These are phyloP conservation scores for Echinosophora koreensis DNA, from an alignment of 306 rosid species.

Conservation along the genomic window DNA sequence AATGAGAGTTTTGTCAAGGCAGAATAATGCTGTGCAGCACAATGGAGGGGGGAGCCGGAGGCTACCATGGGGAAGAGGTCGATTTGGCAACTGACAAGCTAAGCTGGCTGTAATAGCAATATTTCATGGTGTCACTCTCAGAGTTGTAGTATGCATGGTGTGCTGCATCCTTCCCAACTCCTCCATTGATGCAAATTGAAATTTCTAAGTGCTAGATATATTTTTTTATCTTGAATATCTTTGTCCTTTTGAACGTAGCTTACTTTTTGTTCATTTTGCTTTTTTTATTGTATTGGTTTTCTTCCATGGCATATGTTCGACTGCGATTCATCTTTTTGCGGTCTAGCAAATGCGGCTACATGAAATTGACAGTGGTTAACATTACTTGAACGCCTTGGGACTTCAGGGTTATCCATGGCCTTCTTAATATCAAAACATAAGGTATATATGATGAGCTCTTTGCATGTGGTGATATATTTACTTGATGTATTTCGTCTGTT, in stretches of 20 bases:
- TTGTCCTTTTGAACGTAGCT: not conserved
- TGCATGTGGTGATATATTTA: not conserved
- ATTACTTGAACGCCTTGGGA: not conserved
- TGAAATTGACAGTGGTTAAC: not conserved
- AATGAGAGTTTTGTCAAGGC: constrained; percentile 64
- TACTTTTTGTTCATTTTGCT: constrained; percentile 23
- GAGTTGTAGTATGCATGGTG: not conserved
- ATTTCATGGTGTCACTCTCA: not conserved
- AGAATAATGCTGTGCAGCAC: constrained; percentile 56
- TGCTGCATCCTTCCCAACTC: too few species aligned
- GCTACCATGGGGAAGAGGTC: constrained; percentile 78
- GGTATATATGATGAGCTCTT: not conserved
- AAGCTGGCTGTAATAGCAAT: constrained; percentile 1
- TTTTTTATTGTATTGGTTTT: constrained; percentile 41
- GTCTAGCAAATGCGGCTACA: not conserved
- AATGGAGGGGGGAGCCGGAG: constrained; percentile 61
- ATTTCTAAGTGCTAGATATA: constrained; percentile 6
- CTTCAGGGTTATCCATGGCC: too few species aligned
- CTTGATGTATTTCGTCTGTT: not conserved
- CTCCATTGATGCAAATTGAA: too few species aligned
- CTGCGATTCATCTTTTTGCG: not conserved
- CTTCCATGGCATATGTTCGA: not conserved
- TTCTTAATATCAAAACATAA: not conserved
- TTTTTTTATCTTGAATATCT: not conserved
- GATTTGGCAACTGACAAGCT: constrained; percentile 62